Evolutionary conservation across 2,329 filamentous ascomycete species (phyloP).

Genomic region (Bipolaris victoriae): DNA sequence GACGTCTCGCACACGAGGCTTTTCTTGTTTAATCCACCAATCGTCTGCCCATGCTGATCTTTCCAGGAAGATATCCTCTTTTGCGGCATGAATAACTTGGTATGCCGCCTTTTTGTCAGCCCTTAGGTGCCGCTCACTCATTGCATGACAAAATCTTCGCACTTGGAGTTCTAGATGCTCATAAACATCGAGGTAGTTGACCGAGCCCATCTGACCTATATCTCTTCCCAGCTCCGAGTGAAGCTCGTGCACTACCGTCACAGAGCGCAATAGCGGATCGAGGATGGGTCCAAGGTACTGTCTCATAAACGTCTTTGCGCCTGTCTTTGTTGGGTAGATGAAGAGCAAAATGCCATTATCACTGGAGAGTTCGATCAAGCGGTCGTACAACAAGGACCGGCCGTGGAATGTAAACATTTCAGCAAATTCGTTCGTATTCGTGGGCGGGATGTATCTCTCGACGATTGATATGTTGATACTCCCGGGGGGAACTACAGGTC

Average conservation of each 20-base stretch:
- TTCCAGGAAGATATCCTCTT: constrained; percentile 58
- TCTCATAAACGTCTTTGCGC: constrained; percentile 63
- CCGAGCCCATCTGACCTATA: constrained; percentile 61
- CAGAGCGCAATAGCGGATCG: constrained; percentile 64
- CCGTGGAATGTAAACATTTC: constrained; percentile 63
- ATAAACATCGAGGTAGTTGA: constrained; percentile 62
- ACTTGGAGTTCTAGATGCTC: constrained; percentile 53
- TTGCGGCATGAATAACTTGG: constrained; percentile 59
- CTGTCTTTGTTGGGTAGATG: constrained; percentile 66
- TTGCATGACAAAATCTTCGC: constrained; percentile 34
- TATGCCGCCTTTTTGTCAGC: constrained; percentile 43
- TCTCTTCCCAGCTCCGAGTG: constrained; percentile 62
- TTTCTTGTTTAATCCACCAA: constrained; percentile 71
- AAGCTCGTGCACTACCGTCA: constrained; percentile 64
- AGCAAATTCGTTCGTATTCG: constrained; percentile 62
- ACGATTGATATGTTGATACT: constrained; percentile 67
- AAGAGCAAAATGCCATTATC: constrained; percentile 65
- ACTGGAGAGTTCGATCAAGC: constrained; percentile 64
- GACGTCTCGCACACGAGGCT: constrained; percentile 62
- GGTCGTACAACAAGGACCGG: constrained; percentile 64
- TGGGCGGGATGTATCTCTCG: constrained; percentile 70
- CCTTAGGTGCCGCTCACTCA: constrained; percentile 39
- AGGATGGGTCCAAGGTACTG: constrained; percentile 66
- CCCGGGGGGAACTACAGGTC: constrained; percentile 64
- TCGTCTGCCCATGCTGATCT: constrained; percentile 63